Percentiles rank a stretch among this genome's conserved stretches.
Conservation (phyloP, 306 rosid species). For the Senna siamea region DNA sequence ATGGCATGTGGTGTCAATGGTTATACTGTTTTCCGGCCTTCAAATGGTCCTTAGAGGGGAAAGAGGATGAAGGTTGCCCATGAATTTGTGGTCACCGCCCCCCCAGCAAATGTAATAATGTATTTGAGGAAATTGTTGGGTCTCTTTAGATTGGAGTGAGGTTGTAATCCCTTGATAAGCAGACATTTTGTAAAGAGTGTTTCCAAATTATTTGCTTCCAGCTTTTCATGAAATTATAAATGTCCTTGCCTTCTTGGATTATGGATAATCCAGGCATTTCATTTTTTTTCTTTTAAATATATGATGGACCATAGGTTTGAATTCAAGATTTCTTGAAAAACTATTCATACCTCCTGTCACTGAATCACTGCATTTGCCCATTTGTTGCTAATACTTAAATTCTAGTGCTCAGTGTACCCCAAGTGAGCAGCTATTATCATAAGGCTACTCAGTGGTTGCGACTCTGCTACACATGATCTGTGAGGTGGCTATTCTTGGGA, state of each 20-base stretch:
- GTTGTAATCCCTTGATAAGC: slow-evolving; percentile 74
- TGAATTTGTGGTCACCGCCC: slow-evolving; percentile 48
- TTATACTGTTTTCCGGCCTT: slow-evolving; percentile 83
- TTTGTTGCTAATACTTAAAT: no score
- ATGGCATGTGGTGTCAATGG: slow-evolving; percentile 72
- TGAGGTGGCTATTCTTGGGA: no score
- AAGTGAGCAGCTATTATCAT: background rate
- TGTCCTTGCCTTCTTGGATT: slow-evolving; percentile 39
- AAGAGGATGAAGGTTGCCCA: slow-evolving; percentile 40
- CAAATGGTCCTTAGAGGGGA: slow-evolving; percentile 72
- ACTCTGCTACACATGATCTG: no score
- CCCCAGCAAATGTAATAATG: slow-evolving; percentile 71
- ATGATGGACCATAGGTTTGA: background rate
- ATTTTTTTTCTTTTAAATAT: background rate
- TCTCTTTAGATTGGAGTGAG: slow-evolving; percentile 72
- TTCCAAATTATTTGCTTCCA: slow-evolving; percentile 56
- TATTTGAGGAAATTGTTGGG: slow-evolving; percentile 64
- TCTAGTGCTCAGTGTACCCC: background rate
- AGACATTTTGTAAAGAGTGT: slow-evolving; percentile 92
- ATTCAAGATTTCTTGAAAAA: no score
- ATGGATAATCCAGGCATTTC: background rate
- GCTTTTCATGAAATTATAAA: slow-evolving; percentile 47
- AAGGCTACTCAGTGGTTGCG: no score
- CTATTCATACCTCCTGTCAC: background rate
- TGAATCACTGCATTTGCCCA: background rate